phyloP scores from a whole-genome alignment of 495 filamentous ascomycete genomes.

The Penicillium steckii region DNA sequence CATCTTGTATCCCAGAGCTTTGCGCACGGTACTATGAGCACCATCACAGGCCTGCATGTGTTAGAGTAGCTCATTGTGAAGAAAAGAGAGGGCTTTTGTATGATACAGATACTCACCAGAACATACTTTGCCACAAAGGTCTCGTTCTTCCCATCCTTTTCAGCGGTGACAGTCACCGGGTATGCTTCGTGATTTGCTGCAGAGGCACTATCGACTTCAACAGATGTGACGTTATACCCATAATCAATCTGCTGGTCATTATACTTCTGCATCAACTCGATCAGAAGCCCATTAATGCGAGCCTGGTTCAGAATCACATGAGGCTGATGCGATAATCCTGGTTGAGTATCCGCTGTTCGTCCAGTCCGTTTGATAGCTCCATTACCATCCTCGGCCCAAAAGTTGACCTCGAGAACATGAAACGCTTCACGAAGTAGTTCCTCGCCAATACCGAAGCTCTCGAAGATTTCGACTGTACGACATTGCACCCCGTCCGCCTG shows the following conservation, averaged over 20 bases:
- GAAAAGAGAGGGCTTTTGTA: too few species aligned
- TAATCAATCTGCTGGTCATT: conserved; percentile 58
- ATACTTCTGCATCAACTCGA: conserved; percentile 46
- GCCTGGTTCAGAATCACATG: conserved; percentile 81
- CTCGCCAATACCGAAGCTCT: conserved; percentile 72
- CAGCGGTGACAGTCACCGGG: conserved; percentile 52
- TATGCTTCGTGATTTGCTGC: conserved; percentile 44
- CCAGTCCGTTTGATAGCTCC: conserved; percentile 52
- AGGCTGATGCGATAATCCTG: conserved; percentile 64
- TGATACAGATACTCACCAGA: conserved; percentile 47
- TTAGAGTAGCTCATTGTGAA: too few species aligned
- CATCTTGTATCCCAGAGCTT: conserved; percentile 67
- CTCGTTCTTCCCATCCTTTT: conserved; percentile 51
- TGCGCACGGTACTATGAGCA: conserved; percentile 68
- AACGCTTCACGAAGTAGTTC: conserved; percentile 69
- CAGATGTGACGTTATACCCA: conserved; percentile 52
- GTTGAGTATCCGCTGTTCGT: conserved; percentile 59
- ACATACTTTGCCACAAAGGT: conserved; percentile 65
- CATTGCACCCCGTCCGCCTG: conserved; percentile 82
- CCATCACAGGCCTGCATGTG: conserved; percentile 69
- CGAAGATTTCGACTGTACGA: conserved; percentile 78
- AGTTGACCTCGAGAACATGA: conserved; percentile 65
- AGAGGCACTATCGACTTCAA: conserved; percentile 49
- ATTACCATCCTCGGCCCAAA: conserved; percentile 52
- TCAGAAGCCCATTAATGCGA: conserved; percentile 62